phyloP scores from a whole-genome alignment of 192 early-diverging fungal species.

The Entomortierella chlamydospora region DNA sequence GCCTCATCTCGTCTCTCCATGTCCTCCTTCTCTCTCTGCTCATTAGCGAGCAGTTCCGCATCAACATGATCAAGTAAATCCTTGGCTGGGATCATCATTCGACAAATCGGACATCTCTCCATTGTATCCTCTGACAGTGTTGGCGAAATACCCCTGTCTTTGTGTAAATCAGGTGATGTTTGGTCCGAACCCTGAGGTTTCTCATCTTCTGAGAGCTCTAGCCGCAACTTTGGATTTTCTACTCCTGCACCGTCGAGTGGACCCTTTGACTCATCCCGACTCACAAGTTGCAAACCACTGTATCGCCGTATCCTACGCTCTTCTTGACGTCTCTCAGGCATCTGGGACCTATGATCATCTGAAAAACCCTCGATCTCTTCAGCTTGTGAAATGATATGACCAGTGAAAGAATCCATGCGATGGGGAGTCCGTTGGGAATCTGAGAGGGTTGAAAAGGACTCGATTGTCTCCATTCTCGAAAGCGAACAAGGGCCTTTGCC shows the following conservation, averaged over 20 bases:
- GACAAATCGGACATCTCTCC: conserved; percentile 30
- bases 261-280: neutral
- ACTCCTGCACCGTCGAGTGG: neutral
- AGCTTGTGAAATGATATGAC: neutral
- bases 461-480: conserved; percentile 21
- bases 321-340: neutral
- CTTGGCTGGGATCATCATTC: conserved; percentile 9
- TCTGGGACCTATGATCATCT: conserved; percentile 24
- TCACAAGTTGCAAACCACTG: conserved; percentile 15
- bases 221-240: neutral
- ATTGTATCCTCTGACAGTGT: conserved; percentile 9
- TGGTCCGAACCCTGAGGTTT: neutral
- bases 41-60: conserved; percentile 20
- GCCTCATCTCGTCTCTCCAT: conserved; percentile 27
- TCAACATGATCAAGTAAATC: conserved; percentile 39
- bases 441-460: conserved; percentile 19
- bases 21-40: conserved; percentile 22
- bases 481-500: neutral
- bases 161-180: neutral
- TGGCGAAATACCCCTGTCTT: conserved; percentile 1
- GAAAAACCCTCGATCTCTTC: conserved; percentile 46
- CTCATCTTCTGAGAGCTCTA: neutral
- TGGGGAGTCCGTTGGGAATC: conserved; percentile 12
- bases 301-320: conserved; percentile 13
- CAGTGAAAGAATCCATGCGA: neutral